These are phyloP conservation scores for Pilasporangium apinafurcum DNA, from an alignment of 352 stramenopile genomes.

Conservation along the genomic window DNA sequence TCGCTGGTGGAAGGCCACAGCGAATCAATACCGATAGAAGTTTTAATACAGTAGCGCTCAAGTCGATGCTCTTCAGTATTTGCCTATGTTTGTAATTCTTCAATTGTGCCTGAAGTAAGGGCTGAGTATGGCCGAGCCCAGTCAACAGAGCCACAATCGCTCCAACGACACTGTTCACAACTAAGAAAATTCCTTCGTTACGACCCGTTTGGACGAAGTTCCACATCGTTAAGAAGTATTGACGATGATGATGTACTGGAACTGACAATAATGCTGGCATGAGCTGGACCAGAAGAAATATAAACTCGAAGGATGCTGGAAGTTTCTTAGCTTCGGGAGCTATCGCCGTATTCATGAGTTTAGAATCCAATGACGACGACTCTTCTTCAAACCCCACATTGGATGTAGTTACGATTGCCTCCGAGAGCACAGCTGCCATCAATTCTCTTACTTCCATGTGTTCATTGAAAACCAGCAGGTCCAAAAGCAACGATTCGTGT, in stretches of 20 bases:
- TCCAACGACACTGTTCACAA: conserved; percentile 78
- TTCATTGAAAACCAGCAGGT: conserved; percentile 68
- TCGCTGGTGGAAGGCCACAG: conserved; percentile 56
- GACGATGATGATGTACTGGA: conserved; percentile 52
- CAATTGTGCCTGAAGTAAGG: conserved; percentile 54
- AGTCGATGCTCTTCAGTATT: conserved; percentile 75
- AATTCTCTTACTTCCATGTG: conserved; percentile 64
- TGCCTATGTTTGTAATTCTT: conserved; percentile 63
- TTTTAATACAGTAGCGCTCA: conserved; percentile 66
- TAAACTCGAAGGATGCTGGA: conserved; percentile 76
- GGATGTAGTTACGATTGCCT: conserved; percentile 59
- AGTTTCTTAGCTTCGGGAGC: conserved; percentile 22
- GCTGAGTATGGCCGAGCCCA: conserved; percentile 46
- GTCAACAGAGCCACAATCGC: conserved; percentile 66
- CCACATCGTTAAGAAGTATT: conserved; percentile 74
- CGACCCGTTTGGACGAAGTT: conserved; percentile 74
- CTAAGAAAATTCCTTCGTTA: conserved; percentile 77
- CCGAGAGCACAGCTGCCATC: conserved; percentile 55
- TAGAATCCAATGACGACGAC: neutral
- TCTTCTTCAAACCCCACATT: conserved; percentile 44
- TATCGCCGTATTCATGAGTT: neutral
- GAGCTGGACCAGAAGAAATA: conserved; percentile 70
- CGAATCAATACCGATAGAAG: conserved; percentile 69
- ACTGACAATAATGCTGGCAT: conserved; percentile 72
- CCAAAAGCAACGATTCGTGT: conserved; percentile 62